A percentile compares a stretch with the other conserved stretches of the same genome.
phyloP scores from a whole-genome alignment of 2,329 filamentous ascomycete genomes.

The Tolypocladium guangdongense region DNA sequence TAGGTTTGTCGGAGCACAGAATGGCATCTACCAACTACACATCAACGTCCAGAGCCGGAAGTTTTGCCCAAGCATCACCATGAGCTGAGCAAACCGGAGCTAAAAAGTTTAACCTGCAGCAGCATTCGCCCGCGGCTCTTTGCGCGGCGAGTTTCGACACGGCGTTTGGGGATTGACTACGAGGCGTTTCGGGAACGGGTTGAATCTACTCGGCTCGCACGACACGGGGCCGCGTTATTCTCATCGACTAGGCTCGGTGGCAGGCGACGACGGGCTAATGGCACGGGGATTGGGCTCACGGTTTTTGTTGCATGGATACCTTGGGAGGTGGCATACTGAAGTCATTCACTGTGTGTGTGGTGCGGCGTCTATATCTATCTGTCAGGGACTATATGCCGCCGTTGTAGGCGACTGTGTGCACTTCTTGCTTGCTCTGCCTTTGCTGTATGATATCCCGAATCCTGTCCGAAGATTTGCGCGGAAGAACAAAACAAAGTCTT shows the following conservation, averaged over 20 bases:
- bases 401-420: background rate
- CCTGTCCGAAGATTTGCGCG: slow-evolving; percentile 2
- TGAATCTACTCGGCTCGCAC: background rate
- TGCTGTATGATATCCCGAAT: slow-evolving; percentile 3
- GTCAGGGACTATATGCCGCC: background rate
- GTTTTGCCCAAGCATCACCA: slow-evolving; percentile 41
- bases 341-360: slow-evolving; percentile 1
- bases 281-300: background rate
- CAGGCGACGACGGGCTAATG: background rate
- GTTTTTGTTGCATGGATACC: slow-evolving; percentile 3
- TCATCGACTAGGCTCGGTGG: background rate
- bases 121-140: background rate
- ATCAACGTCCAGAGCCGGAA: slow-evolving; percentile 54
- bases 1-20: slow-evolving; percentile 54
- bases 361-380: background rate
- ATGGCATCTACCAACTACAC: slow-evolving; percentile 65
- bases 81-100: slow-evolving; percentile 29
- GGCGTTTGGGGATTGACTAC: background rate
- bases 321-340: background rate
- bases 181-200: background rate
- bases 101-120: background rate
- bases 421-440: background rate
- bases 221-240: background rate
- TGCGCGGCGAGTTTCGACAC: background rate
- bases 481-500: background rate